Evolutionary conservation across 73 alveolate genomes (phyloP), one percentile per base, ranked within the genome.

Genomic region (Blepharisma stoltei): DNA sequence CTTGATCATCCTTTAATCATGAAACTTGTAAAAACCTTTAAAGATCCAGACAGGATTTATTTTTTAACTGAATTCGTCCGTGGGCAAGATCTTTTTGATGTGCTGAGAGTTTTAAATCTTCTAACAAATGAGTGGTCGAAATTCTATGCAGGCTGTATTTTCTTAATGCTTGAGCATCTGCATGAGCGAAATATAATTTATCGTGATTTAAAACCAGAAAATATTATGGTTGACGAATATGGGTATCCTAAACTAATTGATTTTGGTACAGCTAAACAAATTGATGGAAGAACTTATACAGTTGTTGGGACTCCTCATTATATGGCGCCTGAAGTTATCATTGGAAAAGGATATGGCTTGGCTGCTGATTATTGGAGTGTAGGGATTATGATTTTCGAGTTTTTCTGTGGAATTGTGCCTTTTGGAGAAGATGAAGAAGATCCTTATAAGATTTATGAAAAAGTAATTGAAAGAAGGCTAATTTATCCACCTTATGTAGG

Each of bases 361-460:
- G n/a, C 55, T 7, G 79, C 65, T 43, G 79, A 69, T 43, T n/a
- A 18, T 14, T 69, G 79, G 65, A 14, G 45, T 6, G 14, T 69
- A n/a, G 79, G 79, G 8, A 43, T 69, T 2, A 69, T 69, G 65
- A n/a, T 69, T 44, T 69, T 14, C 5, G 79, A 69, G 43, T 69
- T 69, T 25, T 11, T 69, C 11, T 69, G 79, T 69, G 79, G 79
- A 11, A 9, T 47, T 9, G 79, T 69, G 2, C 79, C 79, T 69
- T 69, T 69, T 69, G 79, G 79, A n/a, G 79, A 82, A 84, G 94
- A 71, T n/a, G 90, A 86, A n/a, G 82, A 44, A 20, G 94, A 87
- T 67, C 89, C 94, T 18, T 71, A 77, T 25, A 54, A 46, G 48
- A 82, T 87, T 6, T 87, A 87, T 54, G 87, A 83, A 55, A 77